Evolutionary conservation across 805 yeast species (phyloP).

Genomic region (Komagataella pastoris): DNA sequence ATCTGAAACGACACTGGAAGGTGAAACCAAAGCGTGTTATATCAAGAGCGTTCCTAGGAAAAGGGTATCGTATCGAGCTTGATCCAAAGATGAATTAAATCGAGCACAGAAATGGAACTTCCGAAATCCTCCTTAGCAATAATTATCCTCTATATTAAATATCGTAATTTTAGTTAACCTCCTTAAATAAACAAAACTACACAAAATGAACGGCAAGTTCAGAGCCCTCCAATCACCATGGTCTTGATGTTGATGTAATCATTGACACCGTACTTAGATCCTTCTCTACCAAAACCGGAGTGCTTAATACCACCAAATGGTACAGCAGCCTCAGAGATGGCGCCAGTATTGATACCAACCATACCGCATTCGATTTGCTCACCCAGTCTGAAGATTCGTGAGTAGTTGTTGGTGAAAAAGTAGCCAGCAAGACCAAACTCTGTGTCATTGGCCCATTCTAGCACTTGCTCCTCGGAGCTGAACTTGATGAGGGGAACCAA

Average conservation of each 20-base stretch:
- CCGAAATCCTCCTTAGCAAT: neutral
- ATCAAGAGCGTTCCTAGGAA: neutral
- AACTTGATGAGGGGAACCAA: slow-evolving; percentile 61
- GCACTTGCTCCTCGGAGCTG: slow-evolving; percentile 47
- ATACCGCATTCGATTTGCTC: slow-evolving; percentile 66
- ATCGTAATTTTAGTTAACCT: neutral
- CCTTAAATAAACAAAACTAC: neutral
- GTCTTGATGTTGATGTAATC: slow-evolving; percentile 60
- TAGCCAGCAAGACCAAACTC: slow-evolving; percentile 73
- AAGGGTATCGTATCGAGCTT: neutral
- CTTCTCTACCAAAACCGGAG: slow-evolving; percentile 75
- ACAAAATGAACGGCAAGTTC: neutral
- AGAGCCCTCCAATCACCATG: slow-evolving; percentile 31
- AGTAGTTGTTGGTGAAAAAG: slow-evolving; percentile 44
- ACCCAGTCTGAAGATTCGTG: slow-evolving; percentile 43
- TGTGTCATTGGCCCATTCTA: slow-evolving; percentile 48
- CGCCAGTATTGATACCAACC: slow-evolving; percentile 73
- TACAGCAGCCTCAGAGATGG: slow-evolving; percentile 52
- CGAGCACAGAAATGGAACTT: neutral
- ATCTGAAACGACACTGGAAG: neutral
- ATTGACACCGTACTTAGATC: slow-evolving; percentile 62
- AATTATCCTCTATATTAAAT: neutral
- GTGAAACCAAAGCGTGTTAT: neutral
- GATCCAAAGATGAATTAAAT: neutral
- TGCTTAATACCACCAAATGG: slow-evolving; percentile 73